Base-by-base conservation (phyloP, 176 grass and related monocot species). In the Carex kokanica region DNA sequence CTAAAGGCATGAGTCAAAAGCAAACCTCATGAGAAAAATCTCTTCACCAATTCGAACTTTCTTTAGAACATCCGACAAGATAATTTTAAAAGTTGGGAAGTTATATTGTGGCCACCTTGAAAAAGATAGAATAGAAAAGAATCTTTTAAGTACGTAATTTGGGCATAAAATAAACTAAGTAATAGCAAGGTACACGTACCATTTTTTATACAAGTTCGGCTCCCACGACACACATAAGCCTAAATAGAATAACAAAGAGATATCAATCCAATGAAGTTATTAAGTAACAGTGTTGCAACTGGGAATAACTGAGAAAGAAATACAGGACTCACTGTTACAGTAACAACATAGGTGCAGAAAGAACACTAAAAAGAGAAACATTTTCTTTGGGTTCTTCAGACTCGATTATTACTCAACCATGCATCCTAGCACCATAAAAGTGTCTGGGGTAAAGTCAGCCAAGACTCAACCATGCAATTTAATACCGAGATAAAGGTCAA, bases 71-170 rank as follows among this genome's bases (percentile, higher is more conserved):
- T 85, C 86, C 29, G 91, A 89, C 8, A 64, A 84, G 58, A 84
- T 85, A 85, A 99, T 79, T 88, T 93, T 93, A 88, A 99, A 99
- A 86, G 93, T 87, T 63, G 96, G 96, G 21, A 95, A 12, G 74
- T 93, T 95, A 86, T 93, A 95, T 61, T 99, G 96, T 15, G 96
- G 96, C 90, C 94, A 99, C 96, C 96, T 99, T 85, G 60, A 86
- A 71, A 79, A 82, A 83, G 72, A 64, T 15, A 81, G 82, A 68
- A 53, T 77, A 77, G 11, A 84, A 80, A 73, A 61, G 2, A 52
- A n/a, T 83, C 38, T 18, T 61, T 57, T 51, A 77, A 74, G 47
- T 31, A 43, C 34, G 36, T 14, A 43, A 89, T 20, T 64, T 53
- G 32, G 12, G 43, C 24, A 64, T 38, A 53, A 73, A 56, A 64